phyloP scores from a whole-genome alignment of 2,329 filamentous ascomycete genomes.

The Cladosporium sp. region DNA sequence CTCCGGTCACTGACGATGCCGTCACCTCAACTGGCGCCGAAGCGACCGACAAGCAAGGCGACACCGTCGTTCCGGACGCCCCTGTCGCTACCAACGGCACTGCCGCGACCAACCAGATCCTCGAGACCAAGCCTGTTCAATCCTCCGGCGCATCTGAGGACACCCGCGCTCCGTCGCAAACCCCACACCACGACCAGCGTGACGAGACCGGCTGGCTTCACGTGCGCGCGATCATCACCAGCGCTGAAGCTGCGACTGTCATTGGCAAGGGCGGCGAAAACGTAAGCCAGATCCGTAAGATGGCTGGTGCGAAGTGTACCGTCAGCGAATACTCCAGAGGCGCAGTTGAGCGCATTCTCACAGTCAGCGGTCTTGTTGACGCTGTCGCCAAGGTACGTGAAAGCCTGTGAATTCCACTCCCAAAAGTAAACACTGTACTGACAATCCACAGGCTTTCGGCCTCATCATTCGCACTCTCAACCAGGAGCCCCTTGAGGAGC shows the following conservation, averaged over 20 bases:
- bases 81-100: slow-evolving; percentile 41
- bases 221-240: slow-evolving; percentile 93
- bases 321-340: slow-evolving; percentile 98
- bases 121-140: slow-evolving; percentile 41
- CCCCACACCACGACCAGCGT: slow-evolving; percentile 49
- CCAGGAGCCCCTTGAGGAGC: slow-evolving; percentile 83
- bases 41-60: slow-evolving; percentile 54
- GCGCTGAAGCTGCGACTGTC: slow-evolving; percentile 92
- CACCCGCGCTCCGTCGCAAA: slow-evolving; percentile 43
- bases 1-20: slow-evolving; percentile 1
- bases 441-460: slow-evolving; percentile 71
- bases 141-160: slow-evolving; percentile 51
- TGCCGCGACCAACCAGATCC: slow-evolving; percentile 30
- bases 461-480: slow-evolving; percentile 97
- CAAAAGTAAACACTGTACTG: slow-evolving; percentile 25
- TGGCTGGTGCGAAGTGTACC: slow-evolving; percentile 96
- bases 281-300: slow-evolving; percentile 89
- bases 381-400: slow-evolving; percentile 80
- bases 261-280: slow-evolving; percentile 99
- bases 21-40: slow-evolving; percentile 30
- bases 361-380: slow-evolving; percentile 93
- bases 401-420: slow-evolving; percentile 24
- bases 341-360: slow-evolving; percentile 94
- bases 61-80: slow-evolving; percentile 64
- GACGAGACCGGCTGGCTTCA: slow-evolving; percentile 97